Percentiles rank a stretch among this genome's conserved stretches.
These are phyloP conservation scores for Penicillium sp. DNA, from an alignment of 2,329 filamentous ascomycete genomes.

Conservation along the genomic window DNA sequence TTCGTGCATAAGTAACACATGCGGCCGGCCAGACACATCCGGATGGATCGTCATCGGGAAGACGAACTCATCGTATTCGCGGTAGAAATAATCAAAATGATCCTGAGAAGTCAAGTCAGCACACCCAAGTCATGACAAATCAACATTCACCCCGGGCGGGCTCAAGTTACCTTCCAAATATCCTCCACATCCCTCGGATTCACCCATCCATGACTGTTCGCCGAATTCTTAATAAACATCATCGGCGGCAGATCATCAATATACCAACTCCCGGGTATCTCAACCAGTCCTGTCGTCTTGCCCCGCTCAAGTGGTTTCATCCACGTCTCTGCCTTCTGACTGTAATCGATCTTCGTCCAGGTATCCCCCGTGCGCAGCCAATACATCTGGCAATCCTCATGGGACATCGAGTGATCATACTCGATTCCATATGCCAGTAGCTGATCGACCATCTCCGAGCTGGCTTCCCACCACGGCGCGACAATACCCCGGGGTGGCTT, in stretches of 20 bases:
- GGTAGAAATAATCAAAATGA: conserved; percentile 68
- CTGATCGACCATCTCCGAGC: conserved; percentile 61
- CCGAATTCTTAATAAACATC: conserved; percentile 49
- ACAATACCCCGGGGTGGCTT: conserved; percentile 74
- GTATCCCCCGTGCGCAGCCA: conserved; percentile 45
- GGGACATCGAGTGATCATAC: conserved; percentile 48
- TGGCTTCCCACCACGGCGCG: conserved; percentile 75
- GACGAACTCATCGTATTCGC: conserved; percentile 74
- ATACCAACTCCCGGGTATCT: conserved; percentile 49
- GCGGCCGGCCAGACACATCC: conserved; percentile 70
- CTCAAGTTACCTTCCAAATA: conserved; percentile 50
- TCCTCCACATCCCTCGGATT: conserved; percentile 59
- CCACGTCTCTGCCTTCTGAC: conserved; percentile 44
- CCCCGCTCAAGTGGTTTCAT: conserved; percentile 53
- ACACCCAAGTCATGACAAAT: too few species aligned
- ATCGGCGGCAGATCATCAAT: conserved; percentile 47
- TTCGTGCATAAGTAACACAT: conserved; percentile 73
- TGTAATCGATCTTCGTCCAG: conserved; percentile 50
- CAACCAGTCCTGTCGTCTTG: conserved; percentile 41
- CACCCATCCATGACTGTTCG: conserved; percentile 60
- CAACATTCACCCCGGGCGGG: not conserved
- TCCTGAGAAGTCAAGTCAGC: conserved; percentile 33
- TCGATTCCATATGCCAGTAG: conserved; percentile 47
- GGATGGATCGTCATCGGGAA: conserved; percentile 79
- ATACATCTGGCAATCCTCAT: conserved; percentile 49